phyloP scores from a whole-genome alignment of 768 basidiomycete species.

The Boletus pseudo-olivaceus region DNA sequence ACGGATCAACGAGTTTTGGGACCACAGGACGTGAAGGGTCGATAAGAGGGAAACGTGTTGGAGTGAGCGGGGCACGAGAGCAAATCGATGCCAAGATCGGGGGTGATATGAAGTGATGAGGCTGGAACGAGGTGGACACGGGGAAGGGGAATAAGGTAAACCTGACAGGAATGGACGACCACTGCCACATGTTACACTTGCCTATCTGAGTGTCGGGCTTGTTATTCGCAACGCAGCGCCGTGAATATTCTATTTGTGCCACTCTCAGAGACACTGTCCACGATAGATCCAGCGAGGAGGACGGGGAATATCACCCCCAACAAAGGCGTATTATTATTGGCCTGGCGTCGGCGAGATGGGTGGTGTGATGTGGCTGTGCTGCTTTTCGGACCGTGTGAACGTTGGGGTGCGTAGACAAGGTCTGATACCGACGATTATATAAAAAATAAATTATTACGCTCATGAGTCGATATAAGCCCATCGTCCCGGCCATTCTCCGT shows the following conservation, averaged over 20 bases:
- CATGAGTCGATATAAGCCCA: slow-evolving; percentile 18
- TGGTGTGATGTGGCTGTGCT: slow-evolving; percentile 27
- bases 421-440: slow-evolving; percentile 19
- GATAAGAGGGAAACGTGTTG: slow-evolving; percentile 13
- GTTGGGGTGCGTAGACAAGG: slow-evolving; percentile 27
- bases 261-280: not conserved
- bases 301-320: not conserved
- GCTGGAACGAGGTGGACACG: slow-evolving; percentile 16
- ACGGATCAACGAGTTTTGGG: not conserved
- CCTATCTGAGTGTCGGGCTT: not conserved
- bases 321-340: not conserved
- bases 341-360: not conserved
- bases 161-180: no score
- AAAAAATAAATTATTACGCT: slow-evolving; percentile 18
- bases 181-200: not conserved
- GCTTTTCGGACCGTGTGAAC: slow-evolving; percentile 28
- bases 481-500: not conserved
- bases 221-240: not conserved
- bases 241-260: not conserved
- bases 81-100: slow-evolving; percentile 5
- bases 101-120: slow-evolving; percentile 12
- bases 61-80: not conserved
- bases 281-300: not conserved
- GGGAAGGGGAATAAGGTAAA: not conserved
- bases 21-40: not conserved